These are phyloP conservation scores for Pythium coloratum DNA, from an alignment of 352 stramenopile genomes.

Conservation along the genomic window DNA sequence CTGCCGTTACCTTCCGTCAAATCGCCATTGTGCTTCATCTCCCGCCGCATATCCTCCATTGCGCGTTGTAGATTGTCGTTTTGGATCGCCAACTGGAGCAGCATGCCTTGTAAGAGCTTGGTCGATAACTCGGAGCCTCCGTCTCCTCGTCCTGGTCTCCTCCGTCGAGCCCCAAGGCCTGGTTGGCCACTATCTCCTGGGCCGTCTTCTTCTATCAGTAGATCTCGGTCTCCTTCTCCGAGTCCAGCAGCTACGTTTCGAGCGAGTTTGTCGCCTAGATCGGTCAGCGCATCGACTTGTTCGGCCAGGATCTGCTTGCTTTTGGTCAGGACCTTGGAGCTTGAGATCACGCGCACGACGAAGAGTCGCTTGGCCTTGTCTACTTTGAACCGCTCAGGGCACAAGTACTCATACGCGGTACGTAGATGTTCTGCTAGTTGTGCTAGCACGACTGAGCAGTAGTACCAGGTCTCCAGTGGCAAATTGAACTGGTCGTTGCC, in stretches of 20 bases:
- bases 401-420: neutral
- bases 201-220: conserved; percentile 6
- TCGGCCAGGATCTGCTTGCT: conserved; percentile 26
- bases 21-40: conserved; percentile 27
- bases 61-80: conserved; percentile 53
- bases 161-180: neutral
- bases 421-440: neutral
- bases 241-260: conserved; percentile 23
- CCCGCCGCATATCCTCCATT: conserved; percentile 42
- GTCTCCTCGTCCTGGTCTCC: neutral
- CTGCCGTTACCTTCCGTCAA: neutral
- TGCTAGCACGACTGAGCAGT: conserved; percentile 15
- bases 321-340: conserved; percentile 15
- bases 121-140: conserved; percentile 18
- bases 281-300: conserved; percentile 24
- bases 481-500: conserved; percentile 30
- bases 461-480: conserved; percentile 26
- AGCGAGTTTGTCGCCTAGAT: conserved; percentile 27
- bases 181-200: neutral
- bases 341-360: conserved; percentile 29
- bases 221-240: neutral
- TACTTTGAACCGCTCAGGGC: neutral
- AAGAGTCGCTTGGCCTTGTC: conserved; percentile 19
- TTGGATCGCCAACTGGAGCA: conserved; percentile 56
- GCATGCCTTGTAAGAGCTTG: conserved; percentile 54